Percentiles rank a stretch among this genome's conserved stretches.
phyloP scores from a whole-genome alignment of 2,329 filamentous ascomycete genomes.

The Botrytis porri region DNA sequence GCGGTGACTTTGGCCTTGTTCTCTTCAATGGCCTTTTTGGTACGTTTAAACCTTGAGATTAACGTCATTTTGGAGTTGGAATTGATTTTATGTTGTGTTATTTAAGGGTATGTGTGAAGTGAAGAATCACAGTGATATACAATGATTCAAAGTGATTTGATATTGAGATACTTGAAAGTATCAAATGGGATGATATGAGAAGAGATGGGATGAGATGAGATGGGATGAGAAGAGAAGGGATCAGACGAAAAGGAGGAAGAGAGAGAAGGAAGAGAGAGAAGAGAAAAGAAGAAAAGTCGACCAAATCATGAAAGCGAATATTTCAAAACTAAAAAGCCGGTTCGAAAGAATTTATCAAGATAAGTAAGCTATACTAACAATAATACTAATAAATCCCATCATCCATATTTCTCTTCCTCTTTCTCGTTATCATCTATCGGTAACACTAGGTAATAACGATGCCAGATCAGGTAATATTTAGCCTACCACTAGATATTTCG shows the following conservation, averaged over 20 bases:
- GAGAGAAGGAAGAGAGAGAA: no score
- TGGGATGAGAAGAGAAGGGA: background rate
- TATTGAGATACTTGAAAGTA: background rate
- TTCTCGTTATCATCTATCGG: background rate
- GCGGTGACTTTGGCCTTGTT: slow-evolving; percentile 46
- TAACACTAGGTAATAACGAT: no score
- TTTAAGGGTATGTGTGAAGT: no score
- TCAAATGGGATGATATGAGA: background rate
- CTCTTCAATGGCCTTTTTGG: slow-evolving; percentile 55
- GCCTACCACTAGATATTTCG: background rate
- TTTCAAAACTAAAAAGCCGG: background rate
- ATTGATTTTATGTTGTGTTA: background rate
- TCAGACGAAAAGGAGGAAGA: background rate
- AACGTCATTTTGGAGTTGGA: slow-evolving; percentile 49
- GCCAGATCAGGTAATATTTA: background rate
- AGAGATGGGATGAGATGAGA: background rate
- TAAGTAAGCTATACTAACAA: background rate
- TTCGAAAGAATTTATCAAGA: background rate
- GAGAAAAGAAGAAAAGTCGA: background rate
- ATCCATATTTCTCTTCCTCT: background rate
- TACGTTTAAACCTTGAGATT: slow-evolving; percentile 52
- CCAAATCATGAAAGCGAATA: background rate
- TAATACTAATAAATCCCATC: background rate
- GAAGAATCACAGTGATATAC: background rate
- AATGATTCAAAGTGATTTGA: background rate